A percentile compares a stretch with the other conserved stretches of the same genome.
phyloP scores from a whole-genome alignment of 2,329 filamentous ascomycete species.

The Cadophora sp. region DNA sequence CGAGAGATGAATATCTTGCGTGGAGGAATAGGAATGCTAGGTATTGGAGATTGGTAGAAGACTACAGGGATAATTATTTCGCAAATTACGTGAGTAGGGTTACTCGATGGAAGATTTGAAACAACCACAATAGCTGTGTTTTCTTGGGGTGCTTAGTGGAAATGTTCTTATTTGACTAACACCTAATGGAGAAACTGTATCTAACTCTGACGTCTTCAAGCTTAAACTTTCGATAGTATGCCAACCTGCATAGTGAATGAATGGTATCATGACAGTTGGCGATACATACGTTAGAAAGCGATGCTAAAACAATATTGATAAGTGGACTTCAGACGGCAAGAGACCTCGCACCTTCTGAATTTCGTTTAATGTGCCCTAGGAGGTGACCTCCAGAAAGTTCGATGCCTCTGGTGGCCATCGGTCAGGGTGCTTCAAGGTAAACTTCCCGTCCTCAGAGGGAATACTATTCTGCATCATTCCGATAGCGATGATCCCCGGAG shows the following conservation, averaged over 20 bases:
- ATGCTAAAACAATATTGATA: constrained; percentile 21
- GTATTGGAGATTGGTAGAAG: too few relatives aligned
- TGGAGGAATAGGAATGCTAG: too few relatives aligned
- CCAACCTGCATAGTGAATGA: constrained; percentile 7
- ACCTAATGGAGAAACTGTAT: constrained; percentile 1
- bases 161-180: neutral
- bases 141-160: too few relatives aligned
- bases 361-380: constrained; percentile 24
- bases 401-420: constrained; percentile 20
- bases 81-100: too few relatives aligned
- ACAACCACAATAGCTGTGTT: too few relatives aligned
- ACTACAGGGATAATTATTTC: too few relatives aligned
- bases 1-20: too few relatives aligned
- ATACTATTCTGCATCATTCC: constrained; percentile 5
- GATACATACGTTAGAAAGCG: constrained; percentile 21
- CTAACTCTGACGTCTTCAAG: neutral
- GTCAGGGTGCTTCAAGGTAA: neutral
- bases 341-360: constrained; percentile 22
- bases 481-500: neutral
- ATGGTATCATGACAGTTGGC: constrained; percentile 18
- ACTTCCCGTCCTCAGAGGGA: neutral
- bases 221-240: constrained; percentile 13
- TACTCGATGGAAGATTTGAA: too few relatives aligned
- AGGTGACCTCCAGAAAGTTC: constrained; percentile 24
- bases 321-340: neutral